Base-by-base conservation (phyloP, 2,329 filamentous ascomycete species). In the Exophiala aquamarina region DNA sequence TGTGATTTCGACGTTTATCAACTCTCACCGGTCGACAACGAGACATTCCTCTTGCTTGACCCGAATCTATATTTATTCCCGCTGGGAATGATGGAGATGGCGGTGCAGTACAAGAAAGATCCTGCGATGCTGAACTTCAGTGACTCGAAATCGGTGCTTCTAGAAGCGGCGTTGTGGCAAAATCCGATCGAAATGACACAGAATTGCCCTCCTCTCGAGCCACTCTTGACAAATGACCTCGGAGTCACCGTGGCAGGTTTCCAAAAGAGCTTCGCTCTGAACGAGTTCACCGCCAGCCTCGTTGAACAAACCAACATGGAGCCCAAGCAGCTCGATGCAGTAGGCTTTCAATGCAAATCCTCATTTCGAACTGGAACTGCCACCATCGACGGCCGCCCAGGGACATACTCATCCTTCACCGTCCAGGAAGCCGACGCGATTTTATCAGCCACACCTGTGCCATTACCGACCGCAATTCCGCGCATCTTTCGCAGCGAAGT, bases 1-100 rank as follows among this genome's bases (percentile, higher is more conserved):
- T 43, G 41, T n/a, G 41, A 43, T 29, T 36, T 23, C 20, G 41
- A 43, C 15, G 41, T 43, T n/a, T 43, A 43, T 29, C 18, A 11
- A 9, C 29, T 43, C 11, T 10, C 6, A 2, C 38, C 38, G 4
- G 29, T 41, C 38, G 20, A n/a, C 4, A 41, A 41, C 23, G 38
- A 26, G 11, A 11, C 11, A 26, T 26, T 6, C 21, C 18, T 4
- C n/a, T 9, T 41, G n/a, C 3, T 29, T 13, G 11, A 29, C 15
- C 18, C 29, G n/a, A 41, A 28, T 13, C 7, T 28, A n/a, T 15
- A 18, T 14, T 15, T 15, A 28, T 43, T 43, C n/a, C 41, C 32
- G 11, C 18, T 34, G 6, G 41, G 41, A 26, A 34, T 34, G 15
- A 43, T 43, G 41, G 41, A 43, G 26, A 35, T 43, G 18, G 41